Evolutionary conservation across 1,139 yeast genomes (phyloP).

Genomic region (Scheffersomyces titani): DNA sequence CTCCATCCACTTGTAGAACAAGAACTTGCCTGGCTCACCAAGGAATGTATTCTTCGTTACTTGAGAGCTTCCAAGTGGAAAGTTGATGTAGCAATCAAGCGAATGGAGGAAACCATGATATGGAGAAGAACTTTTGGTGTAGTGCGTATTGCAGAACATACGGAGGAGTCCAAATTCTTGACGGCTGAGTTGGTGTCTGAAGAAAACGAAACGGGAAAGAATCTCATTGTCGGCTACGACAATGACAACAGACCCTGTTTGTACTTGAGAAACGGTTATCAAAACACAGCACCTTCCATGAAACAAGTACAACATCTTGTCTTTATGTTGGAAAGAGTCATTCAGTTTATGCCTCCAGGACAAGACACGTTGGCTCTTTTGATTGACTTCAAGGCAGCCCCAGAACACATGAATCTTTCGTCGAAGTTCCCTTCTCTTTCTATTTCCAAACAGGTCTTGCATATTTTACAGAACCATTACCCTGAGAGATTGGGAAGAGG

Average conservation of each 20-base stretch:
- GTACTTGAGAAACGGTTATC: constrained; percentile 88
- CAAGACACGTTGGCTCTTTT: constrained; percentile 88
- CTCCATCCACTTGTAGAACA: constrained; percentile 42
- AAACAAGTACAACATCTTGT: constrained; percentile 93
- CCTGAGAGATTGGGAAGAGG: constrained; percentile 52
- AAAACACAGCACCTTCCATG: constrained; percentile 83
- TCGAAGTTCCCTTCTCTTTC: constrained; percentile 46
- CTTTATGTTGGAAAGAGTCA: constrained; percentile 85
- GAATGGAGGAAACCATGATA: constrained; percentile 73
- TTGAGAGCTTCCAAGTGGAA: constrained; percentile 92
- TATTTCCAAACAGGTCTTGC: constrained; percentile 68
- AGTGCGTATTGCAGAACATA: constrained; percentile 50
- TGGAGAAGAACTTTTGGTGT: constrained; percentile 96
- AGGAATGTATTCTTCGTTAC: constrained; percentile 85
- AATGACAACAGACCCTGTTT: constrained; percentile 87
- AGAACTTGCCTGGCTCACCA: constrained; percentile 88
- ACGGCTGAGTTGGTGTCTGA: constrained; percentile 63
- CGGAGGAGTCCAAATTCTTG: constrained; percentile 44
- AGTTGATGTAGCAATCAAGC: constrained; percentile 63
- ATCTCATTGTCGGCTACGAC: constrained; percentile 86
- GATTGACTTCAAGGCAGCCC: constrained; percentile 80
- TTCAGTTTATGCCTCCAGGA: constrained; percentile 93
- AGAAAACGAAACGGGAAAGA: constrained; percentile 87
- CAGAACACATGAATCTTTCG: constrained; percentile 39
- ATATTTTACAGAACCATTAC: constrained; percentile 88